Percentiles rank a stretch among this genome's conserved stretches.
Evolutionary conservation across 257 asterid genomes (phyloP).

Genomic region (Solanum bulbocastanum): DNA sequence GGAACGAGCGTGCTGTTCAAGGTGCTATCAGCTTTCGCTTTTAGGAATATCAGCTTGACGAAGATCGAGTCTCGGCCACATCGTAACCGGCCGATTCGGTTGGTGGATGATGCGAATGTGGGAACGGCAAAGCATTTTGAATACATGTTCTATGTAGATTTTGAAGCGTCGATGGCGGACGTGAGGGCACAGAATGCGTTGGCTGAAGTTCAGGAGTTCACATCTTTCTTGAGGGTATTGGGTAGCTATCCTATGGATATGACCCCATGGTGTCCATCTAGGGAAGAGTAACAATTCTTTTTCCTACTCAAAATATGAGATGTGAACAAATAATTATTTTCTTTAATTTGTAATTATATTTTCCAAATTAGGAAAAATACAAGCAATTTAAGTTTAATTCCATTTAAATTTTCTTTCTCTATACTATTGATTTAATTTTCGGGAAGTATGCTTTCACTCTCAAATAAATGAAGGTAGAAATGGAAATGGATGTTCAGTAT

Average conservation of each 20-base stretch:
- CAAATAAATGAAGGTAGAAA: background rate
- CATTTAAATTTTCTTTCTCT: background rate
- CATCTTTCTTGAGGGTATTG: conserved; percentile 76
- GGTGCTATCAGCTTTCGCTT: conserved; percentile 78
- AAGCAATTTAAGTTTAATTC: background rate
- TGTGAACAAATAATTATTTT: background rate
- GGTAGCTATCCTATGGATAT: conserved; percentile 95
- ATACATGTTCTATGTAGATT: conserved; percentile 74
- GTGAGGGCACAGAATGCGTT: conserved; percentile 81
- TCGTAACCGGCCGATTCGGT: conserved; percentile 56
- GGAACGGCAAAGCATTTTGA: conserved; percentile 82
- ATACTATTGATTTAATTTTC: background rate
- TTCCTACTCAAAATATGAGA: background rate
- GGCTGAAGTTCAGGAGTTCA: conserved; percentile 87
- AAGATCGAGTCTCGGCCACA: conserved; percentile 90
- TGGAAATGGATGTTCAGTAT: no score
- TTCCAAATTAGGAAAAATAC: background rate
- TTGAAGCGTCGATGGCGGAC: conserved; percentile 92
- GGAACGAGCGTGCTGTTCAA: conserved; percentile 75
- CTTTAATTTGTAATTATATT: background rate
- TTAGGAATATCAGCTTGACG: conserved; percentile 63
- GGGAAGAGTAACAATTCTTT: conserved; percentile 10
- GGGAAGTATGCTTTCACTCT: background rate
- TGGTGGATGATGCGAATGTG: conserved; percentile 49
- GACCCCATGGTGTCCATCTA: conserved; percentile 75